Evolutionary conservation across 768 basidiomycete species (phyloP), one percentile per base, ranked within the genome.

Genomic region (Lentinula guzmanii): DNA sequence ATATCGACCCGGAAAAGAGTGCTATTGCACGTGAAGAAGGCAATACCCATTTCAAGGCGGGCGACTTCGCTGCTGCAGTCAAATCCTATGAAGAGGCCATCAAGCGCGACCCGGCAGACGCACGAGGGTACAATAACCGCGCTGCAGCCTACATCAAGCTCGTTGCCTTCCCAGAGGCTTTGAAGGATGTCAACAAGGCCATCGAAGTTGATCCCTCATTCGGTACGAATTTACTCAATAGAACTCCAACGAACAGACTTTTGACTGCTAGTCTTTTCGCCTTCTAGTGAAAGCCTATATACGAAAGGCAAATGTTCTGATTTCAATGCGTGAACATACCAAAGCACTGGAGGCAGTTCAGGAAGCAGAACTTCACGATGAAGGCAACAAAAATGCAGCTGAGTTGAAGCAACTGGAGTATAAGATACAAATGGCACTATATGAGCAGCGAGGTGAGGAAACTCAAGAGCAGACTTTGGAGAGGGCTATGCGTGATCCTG

Each of bases 121-220:
- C 96, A 13, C 82, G 89, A 65, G 95, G 92, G 8, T 99, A 98
- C 79, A 98, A 96, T 74, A 99, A 99, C 78, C 89, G 97, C 53
- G 94, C 97, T n/a, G 90, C 94, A 33, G 95, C 94, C 24, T 98
- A 97, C 77, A 93, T 90, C 76, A 98, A 98, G 78, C 86, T 99
- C 43, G 83, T 83, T 46, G 97, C 97, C 1, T 75, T 98, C 34
- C 91, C 95, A 10, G 97, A 99, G 72, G 97, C 95, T 1, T 81
- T 98, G 70, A 98, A 98, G 75, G 97, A 99, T 69, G 93, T 87
- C 42, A 86, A 99, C 60, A 86, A 91, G 72, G 94, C 97, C 28
- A 94, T 98, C 79, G 89, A 87, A 74, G 84, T 90, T 53, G 96
- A 98, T 74, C 86, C 93, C 39, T 79, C 78, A 54, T 97, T 98